Base-by-base conservation (phyloP, 345 rosid species). In the Schrenkiella parvula region DNA sequence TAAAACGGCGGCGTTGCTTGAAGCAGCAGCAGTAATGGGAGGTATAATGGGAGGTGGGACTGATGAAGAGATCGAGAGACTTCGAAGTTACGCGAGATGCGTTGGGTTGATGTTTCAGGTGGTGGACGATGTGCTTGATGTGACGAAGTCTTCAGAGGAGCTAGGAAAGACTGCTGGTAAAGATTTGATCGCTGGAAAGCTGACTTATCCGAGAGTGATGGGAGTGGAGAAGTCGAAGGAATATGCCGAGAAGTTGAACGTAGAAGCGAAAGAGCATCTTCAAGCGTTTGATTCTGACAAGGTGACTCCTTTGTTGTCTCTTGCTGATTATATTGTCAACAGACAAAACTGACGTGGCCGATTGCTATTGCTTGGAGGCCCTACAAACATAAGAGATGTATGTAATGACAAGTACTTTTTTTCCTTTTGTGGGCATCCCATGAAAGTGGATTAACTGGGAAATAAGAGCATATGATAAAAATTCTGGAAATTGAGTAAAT, bases 91-190 rank as follows among this genome's bases (percentile, higher is more conserved):
- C 15, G 95, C 90, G 1, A 80, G 87, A 57, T 74, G 78, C 44
- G 64, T 86, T 22, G 93, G 96, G 50, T 87, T 41, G 44, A 41
- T 41, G 83, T 87, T 88, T 70, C 96, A 92, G 57, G 92, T 89
- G 4, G 93, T 89, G 61, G 96, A 88, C 50, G 96, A 89, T 70
- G 96, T 89, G 58, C 90, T 86, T 53, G 96, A 89, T 60, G 84
- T 89, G 21, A 89, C 96, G 1, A 82, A 76, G 71, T 84, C 98
- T 2, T 85, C 96, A 0, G 37, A 83, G 22, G 88, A 86, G 64
- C 17, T 86, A 58, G 98, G 92, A 29, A 85, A 89, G 71, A 91
- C 89, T 0, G 97, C 96, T 0, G 93, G 97, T 10, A 91, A 91
- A 73, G 96, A 91, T 66, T 63, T 87, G 80, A 80, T 84, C 50